These are phyloP conservation scores for Circinella umbellata DNA, from an alignment of 371 early-diverging fungal genomes.

Conservation along the genomic window DNA sequence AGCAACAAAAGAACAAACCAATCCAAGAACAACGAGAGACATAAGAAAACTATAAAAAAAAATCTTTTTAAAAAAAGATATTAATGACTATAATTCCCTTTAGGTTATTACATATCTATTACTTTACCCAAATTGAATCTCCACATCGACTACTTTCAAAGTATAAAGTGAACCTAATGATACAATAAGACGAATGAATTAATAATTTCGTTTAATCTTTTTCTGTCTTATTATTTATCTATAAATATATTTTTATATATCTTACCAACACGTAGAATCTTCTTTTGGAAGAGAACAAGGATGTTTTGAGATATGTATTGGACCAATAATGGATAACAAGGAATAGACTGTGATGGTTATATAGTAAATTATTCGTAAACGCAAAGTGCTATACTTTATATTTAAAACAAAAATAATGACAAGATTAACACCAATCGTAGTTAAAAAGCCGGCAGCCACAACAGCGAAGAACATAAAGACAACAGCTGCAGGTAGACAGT, in stretches of 20 bases:
- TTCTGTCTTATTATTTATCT: too few relatives aligned
- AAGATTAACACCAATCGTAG: background rate
- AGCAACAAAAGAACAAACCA: background rate
- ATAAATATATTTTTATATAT: background rate
- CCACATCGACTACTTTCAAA: conserved; percentile 3
- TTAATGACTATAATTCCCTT: background rate
- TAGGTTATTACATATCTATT: background rate
- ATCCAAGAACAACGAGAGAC: background rate
- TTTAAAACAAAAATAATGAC: background rate
- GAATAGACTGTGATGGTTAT: background rate
- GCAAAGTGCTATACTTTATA: background rate
- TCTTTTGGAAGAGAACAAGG: background rate
- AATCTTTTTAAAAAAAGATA: background rate
- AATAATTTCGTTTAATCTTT: background rate
- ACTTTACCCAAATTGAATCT: conserved; percentile 4
- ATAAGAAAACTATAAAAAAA: background rate
- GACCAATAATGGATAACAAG: background rate
- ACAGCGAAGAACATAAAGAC: background rate
- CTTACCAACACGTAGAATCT: background rate
- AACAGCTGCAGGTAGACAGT: background rate
- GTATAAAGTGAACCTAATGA: conserved; percentile 2
- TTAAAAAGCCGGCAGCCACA: background rate
- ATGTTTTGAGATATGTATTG: background rate
- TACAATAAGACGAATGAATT: background rate
- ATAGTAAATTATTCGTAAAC: background rate